phyloP scores from a whole-genome alignment of 805 yeast species.

The Isabelozyma rhagii region DNA sequence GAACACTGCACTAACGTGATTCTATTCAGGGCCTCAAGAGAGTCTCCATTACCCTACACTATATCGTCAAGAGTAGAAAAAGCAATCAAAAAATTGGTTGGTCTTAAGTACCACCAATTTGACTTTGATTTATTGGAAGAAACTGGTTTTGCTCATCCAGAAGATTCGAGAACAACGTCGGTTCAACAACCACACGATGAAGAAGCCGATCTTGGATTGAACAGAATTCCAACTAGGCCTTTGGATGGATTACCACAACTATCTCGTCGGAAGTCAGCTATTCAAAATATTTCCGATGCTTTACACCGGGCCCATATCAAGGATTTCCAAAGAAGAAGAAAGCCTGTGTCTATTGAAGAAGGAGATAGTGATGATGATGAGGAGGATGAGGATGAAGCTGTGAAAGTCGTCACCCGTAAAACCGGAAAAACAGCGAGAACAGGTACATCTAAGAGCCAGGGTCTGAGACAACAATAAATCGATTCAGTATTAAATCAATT shows the following conservation, averaged over 20 bases:
- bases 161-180: not conserved
- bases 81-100: constrained; percentile 34
- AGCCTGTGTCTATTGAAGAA: constrained; percentile 22
- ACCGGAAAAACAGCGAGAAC: not conserved
- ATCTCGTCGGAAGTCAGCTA: constrained; percentile 25
- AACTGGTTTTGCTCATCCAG: not conserved
- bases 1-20: constrained; percentile 92
- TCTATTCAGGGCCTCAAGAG: constrained; percentile 82
- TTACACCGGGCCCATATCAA: constrained; percentile 77
- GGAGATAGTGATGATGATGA: constrained; percentile 36
- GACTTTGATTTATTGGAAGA: not conserved
- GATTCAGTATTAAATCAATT: too few relatives aligned
- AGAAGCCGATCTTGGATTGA: constrained; percentile 10
- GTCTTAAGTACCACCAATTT: constrained; percentile 21
- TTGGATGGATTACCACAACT: constrained; percentile 2
- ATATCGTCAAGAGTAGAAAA: constrained; percentile 30
- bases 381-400: constrained; percentile 14
- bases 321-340: constrained; percentile 73
- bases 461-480: too few relatives aligned
- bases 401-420: not conserved
- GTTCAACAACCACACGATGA: constrained; percentile 4
- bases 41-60: constrained; percentile 79
- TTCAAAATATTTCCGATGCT: constrained; percentile 48
- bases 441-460: not conserved
- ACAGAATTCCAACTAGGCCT: constrained; percentile 1